Base-by-base conservation (phyloP, 345 rosid species). In the Eucalyptus regnans region DNA sequence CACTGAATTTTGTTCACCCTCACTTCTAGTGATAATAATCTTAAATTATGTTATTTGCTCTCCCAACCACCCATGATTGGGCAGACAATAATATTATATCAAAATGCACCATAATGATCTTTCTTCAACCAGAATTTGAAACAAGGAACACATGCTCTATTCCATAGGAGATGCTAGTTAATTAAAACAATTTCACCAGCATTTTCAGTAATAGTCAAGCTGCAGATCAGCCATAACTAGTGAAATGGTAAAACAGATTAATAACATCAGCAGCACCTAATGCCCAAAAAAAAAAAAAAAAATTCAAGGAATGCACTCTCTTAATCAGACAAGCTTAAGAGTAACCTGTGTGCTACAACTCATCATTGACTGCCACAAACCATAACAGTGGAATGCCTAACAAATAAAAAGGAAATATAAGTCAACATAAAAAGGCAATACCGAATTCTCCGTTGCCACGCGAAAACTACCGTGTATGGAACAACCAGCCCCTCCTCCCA, bases 401-500 rank as follows among this genome's bases (percentile, higher is more conserved):
- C 80, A 68, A 68, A 33, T 33, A 33, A 68, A 68, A 66, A 17
- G 5, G 44, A 4, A 17, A 68, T 33, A 41, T 68, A 68, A 33
- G 80, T 4, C 1, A 86, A 48, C 51, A 86, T 86, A 88, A 50
- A 76, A 87, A 86, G 86, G 31, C 44, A 58, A 4, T 90, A 97
- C 99, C 93, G 97, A 90, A 87, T 95, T 96, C 90, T 97, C 99
- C 86, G 98, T 96, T 86, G 96, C 98, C 87, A 95, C 92, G 56
- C 97, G 96, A 90, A 97, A 95, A 91, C 94, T 92, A 87, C 98
- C 99, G 89, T 96, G 97, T 15, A 96, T 37, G 20, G 98, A 95
- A 90, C 90, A 92, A 92, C 99, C 98, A 92, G 93, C 94, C 52
- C 98, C 99, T 33, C 97, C 98, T 90, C 99, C 98, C 98, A 96